A percentile compares a stretch with the other conserved stretches of the same genome.
These are phyloP conservation scores for Fusarium oligoseptatum DNA, from an alignment of 2,329 filamentous ascomycete genomes.

Conservation along the genomic window DNA sequence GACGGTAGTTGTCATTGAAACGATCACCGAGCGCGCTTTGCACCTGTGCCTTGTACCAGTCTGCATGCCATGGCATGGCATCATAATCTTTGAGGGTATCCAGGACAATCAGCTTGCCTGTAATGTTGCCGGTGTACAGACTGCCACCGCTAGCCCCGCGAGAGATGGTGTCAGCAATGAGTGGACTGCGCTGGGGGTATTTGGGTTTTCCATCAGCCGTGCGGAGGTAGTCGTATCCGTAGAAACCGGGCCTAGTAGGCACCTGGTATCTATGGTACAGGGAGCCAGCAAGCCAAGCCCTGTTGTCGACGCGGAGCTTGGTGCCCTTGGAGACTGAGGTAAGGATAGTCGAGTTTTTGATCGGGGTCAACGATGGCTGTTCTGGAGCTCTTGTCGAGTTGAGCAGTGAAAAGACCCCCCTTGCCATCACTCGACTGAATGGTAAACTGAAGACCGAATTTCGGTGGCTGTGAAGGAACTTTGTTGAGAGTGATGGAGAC, in stretches of 20 bases:
- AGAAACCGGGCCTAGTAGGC: slow-evolving; percentile 9
- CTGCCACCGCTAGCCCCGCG: neutral
- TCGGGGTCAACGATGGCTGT: neutral
- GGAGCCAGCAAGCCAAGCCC: slow-evolving; percentile 19
- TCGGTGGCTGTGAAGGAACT: neutral
- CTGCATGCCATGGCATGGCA: slow-evolving; percentile 42
- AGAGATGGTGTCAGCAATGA: neutral
- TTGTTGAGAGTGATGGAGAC: neutral
- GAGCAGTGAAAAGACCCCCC: neutral
- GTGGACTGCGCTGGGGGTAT: neutral
- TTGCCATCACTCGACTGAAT: neutral
- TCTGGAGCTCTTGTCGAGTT: neutral
- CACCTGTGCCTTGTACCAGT: slow-evolving; percentile 40
- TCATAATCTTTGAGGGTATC: slow-evolving; percentile 39
- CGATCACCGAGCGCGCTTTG: slow-evolving; percentile 11
- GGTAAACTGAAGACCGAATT: neutral
- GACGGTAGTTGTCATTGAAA: slow-evolving; percentile 31
- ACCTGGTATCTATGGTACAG: slow-evolving; percentile 34
- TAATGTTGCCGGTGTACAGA: slow-evolving; percentile 27
- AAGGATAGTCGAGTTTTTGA: neutral
- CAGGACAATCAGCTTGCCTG: slow-evolving; percentile 39
- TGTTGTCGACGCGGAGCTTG: slow-evolving; percentile 17
- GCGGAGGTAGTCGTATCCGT: neutral
- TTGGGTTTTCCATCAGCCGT: neutral
- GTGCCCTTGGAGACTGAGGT: neutral